Conservation (phyloP, 2,329 filamentous ascomycete species). For the Fonsecaea pedrosoi region DNA sequence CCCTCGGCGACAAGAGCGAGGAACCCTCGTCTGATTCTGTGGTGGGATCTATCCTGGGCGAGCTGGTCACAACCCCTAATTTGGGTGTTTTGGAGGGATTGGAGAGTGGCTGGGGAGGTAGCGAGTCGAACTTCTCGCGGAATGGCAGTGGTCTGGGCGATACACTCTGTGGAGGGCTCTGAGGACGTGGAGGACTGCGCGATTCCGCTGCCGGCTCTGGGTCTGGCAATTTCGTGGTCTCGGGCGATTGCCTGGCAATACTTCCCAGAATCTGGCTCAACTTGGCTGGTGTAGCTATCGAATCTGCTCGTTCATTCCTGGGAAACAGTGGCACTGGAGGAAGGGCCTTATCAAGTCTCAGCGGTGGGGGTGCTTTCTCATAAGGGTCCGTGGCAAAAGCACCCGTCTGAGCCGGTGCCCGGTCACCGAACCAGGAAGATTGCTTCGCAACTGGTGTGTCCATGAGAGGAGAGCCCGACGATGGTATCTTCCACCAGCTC, state of each 20-base stretch:
- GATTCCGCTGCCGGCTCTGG: conserved; percentile 10
- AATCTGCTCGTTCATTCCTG: conserved; percentile 22
- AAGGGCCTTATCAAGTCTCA: conserved; percentile 36
- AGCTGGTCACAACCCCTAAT: conserved; percentile 33
- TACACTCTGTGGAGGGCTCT: conserved; percentile 23
- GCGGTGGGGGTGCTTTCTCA: conserved; percentile 9
- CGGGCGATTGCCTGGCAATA: conserved; percentile 18
- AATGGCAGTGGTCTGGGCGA: conserved; percentile 41
- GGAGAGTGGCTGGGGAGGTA: conserved; percentile 26
- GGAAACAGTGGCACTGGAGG: conserved; percentile 39
- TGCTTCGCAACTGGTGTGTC: conserved; percentile 31
- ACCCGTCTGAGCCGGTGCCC: conserved; percentile 7
- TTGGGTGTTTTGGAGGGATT: conserved; percentile 40
- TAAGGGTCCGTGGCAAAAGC: neutral
- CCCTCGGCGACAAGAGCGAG: conserved; percentile 54
- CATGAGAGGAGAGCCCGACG: conserved; percentile 16
- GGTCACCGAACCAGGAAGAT: conserved; percentile 19
- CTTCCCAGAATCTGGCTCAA: conserved; percentile 24
- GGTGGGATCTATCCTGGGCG: conserved; percentile 48
- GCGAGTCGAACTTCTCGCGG: conserved; percentile 34
- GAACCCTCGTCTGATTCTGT: conserved; percentile 49
- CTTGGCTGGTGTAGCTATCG: conserved; percentile 26
- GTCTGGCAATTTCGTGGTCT: conserved; percentile 6
- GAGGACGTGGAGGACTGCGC: conserved; percentile 4
- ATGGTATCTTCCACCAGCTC: conserved; percentile 35